A percentile compares a stretch with the other conserved stretches of the same genome.
Conservation (phyloP, 495 filamentous ascomycete genomes). For the Tetracladium setigerum region DNA sequence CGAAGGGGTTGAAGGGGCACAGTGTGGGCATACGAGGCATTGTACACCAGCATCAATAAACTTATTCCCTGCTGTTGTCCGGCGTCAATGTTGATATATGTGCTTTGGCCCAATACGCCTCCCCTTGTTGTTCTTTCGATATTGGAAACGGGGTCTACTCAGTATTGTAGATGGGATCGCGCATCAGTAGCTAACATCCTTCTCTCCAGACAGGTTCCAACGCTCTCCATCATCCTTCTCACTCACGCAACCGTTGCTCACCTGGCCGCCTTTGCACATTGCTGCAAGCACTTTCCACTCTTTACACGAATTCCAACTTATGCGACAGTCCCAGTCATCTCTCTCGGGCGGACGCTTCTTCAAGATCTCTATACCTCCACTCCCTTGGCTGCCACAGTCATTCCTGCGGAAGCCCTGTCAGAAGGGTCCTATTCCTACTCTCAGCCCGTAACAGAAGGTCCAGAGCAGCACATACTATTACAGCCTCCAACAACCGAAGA, state of each 20-base stretch:
- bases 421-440: slow-evolving; percentile 55
- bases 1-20: background rate
- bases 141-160: too few species aligned
- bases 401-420: slow-evolving; percentile 59
- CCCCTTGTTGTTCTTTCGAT: too few species aligned
- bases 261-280: slow-evolving; percentile 90
- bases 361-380: slow-evolving; percentile 91
- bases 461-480: slow-evolving; percentile 55
- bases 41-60: slow-evolving; percentile 22
- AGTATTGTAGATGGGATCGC: too few species aligned
- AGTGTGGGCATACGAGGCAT: background rate
- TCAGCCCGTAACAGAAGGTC: slow-evolving; percentile 30
- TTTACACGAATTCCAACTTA: slow-evolving; percentile 95
- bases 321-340: slow-evolving; percentile 87
- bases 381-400: slow-evolving; percentile 74
- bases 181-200: slow-evolving; percentile 7
- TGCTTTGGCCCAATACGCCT: background rate
- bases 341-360: slow-evolving; percentile 80
- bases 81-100: background rate
- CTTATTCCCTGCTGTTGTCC: slow-evolving; percentile 1
- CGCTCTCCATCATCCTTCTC: slow-evolving; percentile 87
- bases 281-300: slow-evolving; percentile 89
- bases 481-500: slow-evolving; percentile 78
- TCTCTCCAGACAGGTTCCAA: slow-evolving; percentile 66
- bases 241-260: slow-evolving; percentile 89